Conservation (phyloP, 192 early-diverging fungal genomes). For the Coemansia sp. region DNA sequence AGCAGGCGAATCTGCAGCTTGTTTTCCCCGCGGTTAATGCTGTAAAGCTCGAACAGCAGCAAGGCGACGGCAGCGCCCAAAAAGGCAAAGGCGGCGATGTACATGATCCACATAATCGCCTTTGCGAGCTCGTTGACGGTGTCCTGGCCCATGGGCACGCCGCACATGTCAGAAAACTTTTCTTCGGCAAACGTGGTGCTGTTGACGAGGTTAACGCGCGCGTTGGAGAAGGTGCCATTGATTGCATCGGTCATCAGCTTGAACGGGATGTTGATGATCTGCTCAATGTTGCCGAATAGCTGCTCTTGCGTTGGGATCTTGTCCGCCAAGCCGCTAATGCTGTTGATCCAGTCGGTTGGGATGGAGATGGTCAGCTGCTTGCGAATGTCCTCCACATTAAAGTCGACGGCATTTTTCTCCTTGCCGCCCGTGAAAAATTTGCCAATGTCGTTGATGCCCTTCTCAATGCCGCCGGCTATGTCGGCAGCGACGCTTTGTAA, state of each 20-base stretch:
- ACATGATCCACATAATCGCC: slow-evolving; percentile 16
- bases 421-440: slow-evolving; percentile 25
- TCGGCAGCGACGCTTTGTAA: slow-evolving; percentile 28
- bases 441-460: slow-evolving; percentile 18
- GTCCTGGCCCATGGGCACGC: slow-evolving; percentile 30
- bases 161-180: slow-evolving; percentile 28
- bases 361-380: slow-evolving; percentile 32
- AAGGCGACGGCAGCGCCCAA: slow-evolving; percentile 20
- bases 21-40: slow-evolving; percentile 5
- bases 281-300: slow-evolving; percentile 45
- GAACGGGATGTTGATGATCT: slow-evolving; percentile 45
- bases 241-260: slow-evolving; percentile 22
- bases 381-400: slow-evolving; percentile 30
- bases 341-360: slow-evolving; percentile 42
- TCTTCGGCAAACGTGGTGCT: slow-evolving; percentile 17
- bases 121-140: slow-evolving; percentile 22
- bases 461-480: slow-evolving; percentile 13
- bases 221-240: slow-evolving; percentile 11
- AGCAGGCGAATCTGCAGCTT: slow-evolving; percentile 22
- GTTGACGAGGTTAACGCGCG: slow-evolving; percentile 15
- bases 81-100: slow-evolving; percentile 21
- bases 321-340: slow-evolving; percentile 18
- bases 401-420: slow-evolving; percentile 4
- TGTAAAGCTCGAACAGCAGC: slow-evolving; percentile 6
- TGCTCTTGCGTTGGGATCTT: slow-evolving; percentile 48